Conservation (phyloP, 2,329 filamentous ascomycete species). For the Stachybotrys elegans region DNA sequence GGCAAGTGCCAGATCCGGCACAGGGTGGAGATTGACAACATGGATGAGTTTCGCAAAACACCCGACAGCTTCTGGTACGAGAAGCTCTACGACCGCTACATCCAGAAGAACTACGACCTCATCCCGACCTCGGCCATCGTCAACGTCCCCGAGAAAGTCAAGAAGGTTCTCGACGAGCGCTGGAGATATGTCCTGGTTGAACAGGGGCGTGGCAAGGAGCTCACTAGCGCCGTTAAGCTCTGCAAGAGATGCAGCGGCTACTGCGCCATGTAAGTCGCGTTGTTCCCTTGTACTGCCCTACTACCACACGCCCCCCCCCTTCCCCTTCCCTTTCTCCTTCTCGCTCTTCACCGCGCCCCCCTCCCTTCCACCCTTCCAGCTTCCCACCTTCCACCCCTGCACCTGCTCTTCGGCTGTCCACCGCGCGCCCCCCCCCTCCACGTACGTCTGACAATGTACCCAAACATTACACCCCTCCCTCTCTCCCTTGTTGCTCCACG, state of each 20-base stretch:
- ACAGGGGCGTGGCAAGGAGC: conserved; percentile 86
- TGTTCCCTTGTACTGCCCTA: conserved; percentile 10
- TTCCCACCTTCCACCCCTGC: conserved; percentile 5
- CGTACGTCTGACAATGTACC: too few species aligned
- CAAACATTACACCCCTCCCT: conserved; percentile 6
- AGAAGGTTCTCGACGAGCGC: conserved; percentile 89
- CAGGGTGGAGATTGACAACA: conserved; percentile 74
- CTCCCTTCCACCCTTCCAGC: not conserved
- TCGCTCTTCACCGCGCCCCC: conserved; percentile 6
- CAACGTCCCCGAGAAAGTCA: conserved; percentile 92
- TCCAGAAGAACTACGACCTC: conserved; percentile 95
- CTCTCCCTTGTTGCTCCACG: not conserved
- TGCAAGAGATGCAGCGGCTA: conserved; percentile 91
- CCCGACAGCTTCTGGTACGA: conserved; percentile 95
- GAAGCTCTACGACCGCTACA: conserved; percentile 96
- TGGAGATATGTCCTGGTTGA: conserved; percentile 97
- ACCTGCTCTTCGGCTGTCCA: too few species aligned
- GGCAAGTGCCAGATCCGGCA: conserved; percentile 92
- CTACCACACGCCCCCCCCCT: not conserved
- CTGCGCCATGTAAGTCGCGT: conserved; percentile 70
- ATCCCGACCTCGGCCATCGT: conserved; percentile 89
- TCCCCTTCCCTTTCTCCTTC: conserved; percentile 5
- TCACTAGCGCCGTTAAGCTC: conserved; percentile 91
- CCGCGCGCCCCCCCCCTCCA: too few species aligned
- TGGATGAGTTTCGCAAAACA: conserved; percentile 79